Evolutionary conservation across 1,284 basidiomycete genomes (phyloP).

Genomic region (Gymnopus androsaceus): DNA sequence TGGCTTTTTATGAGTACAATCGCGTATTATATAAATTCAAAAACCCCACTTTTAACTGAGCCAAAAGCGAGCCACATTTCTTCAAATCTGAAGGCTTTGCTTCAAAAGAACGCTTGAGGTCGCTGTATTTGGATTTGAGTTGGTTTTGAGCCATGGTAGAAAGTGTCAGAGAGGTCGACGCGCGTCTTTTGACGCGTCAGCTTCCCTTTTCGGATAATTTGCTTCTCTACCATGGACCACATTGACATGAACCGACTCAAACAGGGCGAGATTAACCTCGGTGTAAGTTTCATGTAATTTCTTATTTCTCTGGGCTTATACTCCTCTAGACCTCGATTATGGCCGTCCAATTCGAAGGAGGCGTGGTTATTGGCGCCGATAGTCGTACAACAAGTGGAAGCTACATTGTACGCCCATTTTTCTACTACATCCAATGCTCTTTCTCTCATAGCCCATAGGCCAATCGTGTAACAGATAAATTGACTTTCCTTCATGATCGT

Average conservation of each 20-base stretch:
- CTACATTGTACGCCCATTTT: constrained; percentile 76
- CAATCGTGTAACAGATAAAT: constrained; percentile 98
- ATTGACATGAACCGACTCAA: constrained; percentile 82
- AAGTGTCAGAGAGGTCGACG: constrained; percentile 29
- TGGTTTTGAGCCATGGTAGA: constrained; percentile 51
- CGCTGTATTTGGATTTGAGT: constrained; percentile 62
- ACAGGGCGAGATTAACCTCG: constrained; percentile 91
- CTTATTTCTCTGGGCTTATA: constrained; percentile 9
- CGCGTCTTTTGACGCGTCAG: constrained; percentile 62
- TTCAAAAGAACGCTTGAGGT: constrained; percentile 63
- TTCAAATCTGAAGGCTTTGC: constrained; percentile 65
- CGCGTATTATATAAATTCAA: neutral
- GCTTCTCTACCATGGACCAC: constrained; percentile 56
- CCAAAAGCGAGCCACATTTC: constrained; percentile 60
- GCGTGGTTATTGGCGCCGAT: constrained; percentile 96
- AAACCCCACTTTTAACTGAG: constrained; percentile 70
- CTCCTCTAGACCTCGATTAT: constrained; percentile 90
- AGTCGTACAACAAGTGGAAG: constrained; percentile 95
- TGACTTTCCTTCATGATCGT: constrained; percentile 95
- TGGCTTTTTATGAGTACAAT: constrained; percentile 33
- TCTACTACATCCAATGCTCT: neutral
- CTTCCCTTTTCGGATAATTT: constrained; percentile 24
- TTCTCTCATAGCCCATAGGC: constrained; percentile 52
- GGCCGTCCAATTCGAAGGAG: constrained; percentile 95
- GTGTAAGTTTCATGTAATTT: constrained; percentile 56